phyloP scores from a whole-genome alignment of 2,329 filamentous ascomycete species.

The Periconia digitata region DNA sequence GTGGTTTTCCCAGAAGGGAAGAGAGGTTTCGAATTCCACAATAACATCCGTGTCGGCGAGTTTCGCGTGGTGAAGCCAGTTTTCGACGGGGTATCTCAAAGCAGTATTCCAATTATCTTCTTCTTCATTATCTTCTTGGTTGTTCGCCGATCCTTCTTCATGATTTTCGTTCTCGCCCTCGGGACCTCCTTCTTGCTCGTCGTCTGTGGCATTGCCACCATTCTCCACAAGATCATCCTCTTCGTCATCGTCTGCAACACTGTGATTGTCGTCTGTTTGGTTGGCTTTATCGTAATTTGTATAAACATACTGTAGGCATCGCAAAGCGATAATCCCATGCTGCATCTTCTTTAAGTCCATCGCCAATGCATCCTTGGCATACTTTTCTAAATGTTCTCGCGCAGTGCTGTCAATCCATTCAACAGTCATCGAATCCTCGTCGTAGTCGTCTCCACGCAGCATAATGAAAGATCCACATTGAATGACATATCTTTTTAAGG shows the following conservation, averaged over 20 bases:
- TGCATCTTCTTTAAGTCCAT: constrained; percentile 21
- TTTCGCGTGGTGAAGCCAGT: constrained; percentile 27
- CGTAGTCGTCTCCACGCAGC: constrained; percentile 17
- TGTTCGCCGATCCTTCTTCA: not conserved
- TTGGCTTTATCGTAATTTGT: constrained; percentile 1
- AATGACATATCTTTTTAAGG: constrained; percentile 18
- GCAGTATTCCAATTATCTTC: constrained; percentile 8
- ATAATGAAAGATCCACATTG: constrained; percentile 25
- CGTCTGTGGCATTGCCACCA: no score
- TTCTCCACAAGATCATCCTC: not conserved
- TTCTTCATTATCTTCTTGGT: constrained; percentile 1
- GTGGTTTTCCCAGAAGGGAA: constrained; percentile 20
- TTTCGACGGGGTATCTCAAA: constrained; percentile 21
- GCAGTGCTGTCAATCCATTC: constrained; percentile 26
- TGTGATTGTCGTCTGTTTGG: not conserved
- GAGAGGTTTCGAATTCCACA: constrained; percentile 17
- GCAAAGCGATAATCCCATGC: constrained; percentile 26
- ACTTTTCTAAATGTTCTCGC: constrained; percentile 19
- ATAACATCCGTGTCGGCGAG: constrained; percentile 21
- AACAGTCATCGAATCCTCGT: constrained; percentile 20
- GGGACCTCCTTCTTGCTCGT: no score
- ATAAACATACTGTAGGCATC: constrained; percentile 21
- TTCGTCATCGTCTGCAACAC: not conserved
- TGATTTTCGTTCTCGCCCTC: not conserved
- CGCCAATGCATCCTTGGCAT: constrained; percentile 19